phyloP scores from a whole-genome alignment of 2,329 filamentous ascomycete genomes.

The Sporothrix dimorphospora region DNA sequence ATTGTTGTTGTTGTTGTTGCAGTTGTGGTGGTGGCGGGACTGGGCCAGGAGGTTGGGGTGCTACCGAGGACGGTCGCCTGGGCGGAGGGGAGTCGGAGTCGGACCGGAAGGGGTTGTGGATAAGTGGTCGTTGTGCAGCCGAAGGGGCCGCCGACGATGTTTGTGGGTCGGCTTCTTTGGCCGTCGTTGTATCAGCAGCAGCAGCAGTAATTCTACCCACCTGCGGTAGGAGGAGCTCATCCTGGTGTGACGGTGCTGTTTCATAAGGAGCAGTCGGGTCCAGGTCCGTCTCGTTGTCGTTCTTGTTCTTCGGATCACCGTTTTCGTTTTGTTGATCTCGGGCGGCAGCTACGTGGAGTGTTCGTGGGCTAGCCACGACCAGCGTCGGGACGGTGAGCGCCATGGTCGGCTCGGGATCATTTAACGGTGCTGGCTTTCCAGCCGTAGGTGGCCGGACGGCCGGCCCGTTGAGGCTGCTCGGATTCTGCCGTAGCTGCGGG shows the following conservation, averaged over 20 bases:
- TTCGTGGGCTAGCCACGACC: slow-evolving; percentile 25
- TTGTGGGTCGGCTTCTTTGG: not conserved
- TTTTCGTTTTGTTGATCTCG: not conserved
- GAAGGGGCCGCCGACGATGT: not conserved
- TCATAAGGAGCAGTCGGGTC: slow-evolving; percentile 38
- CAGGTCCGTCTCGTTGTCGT: slow-evolving; percentile 14
- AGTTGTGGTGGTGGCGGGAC: not conserved
- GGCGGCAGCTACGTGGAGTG: slow-evolving; percentile 12
- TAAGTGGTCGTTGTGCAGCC: not conserved
- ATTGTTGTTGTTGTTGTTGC: slow-evolving; percentile 32
- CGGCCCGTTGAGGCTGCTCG: slow-evolving; percentile 27
- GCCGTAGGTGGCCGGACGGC: slow-evolving; percentile 2
- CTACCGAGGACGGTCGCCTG: not conserved
- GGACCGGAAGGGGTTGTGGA: not conserved
- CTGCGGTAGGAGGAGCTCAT: slow-evolving; percentile 31
- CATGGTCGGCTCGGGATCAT: slow-evolving; percentile 31
- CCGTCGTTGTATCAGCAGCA: not conserved
- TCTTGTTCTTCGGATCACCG: not conserved
- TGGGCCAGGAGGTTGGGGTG: not conserved
- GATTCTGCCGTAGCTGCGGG: slow-evolving; percentile 47
- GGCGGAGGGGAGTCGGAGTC: not conserved
- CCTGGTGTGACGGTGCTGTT: slow-evolving; percentile 44
- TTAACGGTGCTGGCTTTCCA: slow-evolving; percentile 12
- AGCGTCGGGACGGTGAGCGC: slow-evolving; percentile 31
- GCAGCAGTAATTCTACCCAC: slow-evolving; percentile 33